Base-by-base conservation (phyloP, 306 rosid genomes). In the Quercus berberidifolia region DNA sequence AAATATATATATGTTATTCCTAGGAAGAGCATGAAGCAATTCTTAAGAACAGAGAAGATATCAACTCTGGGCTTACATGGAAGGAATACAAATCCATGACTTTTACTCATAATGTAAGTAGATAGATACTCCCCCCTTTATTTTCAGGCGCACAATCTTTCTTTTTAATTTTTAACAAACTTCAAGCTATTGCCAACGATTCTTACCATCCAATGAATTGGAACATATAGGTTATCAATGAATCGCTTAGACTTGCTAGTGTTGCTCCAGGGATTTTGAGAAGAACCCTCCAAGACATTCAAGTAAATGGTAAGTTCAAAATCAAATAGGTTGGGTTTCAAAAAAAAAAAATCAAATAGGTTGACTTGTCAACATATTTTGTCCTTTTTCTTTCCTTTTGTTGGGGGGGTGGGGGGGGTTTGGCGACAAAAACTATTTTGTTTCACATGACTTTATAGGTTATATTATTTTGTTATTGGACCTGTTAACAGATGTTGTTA, bases 401-500 rank as follows among this genome's bases (percentile, higher is more conserved):
- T 2, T 0, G 4, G 30, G 4, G 30, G 30, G 30, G 4, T 0
- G 4, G 4, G 30, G 4, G 30, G 33, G 41, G 43, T n/a, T n/a
- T n/a, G n/a, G n/a, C 6, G 6, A 6, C 9, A 35, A 35, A 6
- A 38, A 38, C 43, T 6, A 38, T 38, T 38, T 38, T 38, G 43
- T 38, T 38, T 6, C 11, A 7, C 46, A 0, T 38, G 11, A 38
- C 11, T 38, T 38, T n/a, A n/a, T n/a, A n/a, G n/a, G 46, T 38
- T 1, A 38, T 38, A 7, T 38, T 7, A 38, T 38, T 38, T 38
- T 38, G 2, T 38, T 38, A 38, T 38, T 38, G 1, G 0, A 7
- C 46, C 0, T 0, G 1, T 38, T 38, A 0, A 38, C 0, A 1
- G 1, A 0, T 7, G 3, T 38, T 38, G 0, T 38, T 38, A 38